These are phyloP conservation scores for Rhizophagus sp. DNA, from an alignment of 192 early-diverging fungal species.

Conservation along the genomic window DNA sequence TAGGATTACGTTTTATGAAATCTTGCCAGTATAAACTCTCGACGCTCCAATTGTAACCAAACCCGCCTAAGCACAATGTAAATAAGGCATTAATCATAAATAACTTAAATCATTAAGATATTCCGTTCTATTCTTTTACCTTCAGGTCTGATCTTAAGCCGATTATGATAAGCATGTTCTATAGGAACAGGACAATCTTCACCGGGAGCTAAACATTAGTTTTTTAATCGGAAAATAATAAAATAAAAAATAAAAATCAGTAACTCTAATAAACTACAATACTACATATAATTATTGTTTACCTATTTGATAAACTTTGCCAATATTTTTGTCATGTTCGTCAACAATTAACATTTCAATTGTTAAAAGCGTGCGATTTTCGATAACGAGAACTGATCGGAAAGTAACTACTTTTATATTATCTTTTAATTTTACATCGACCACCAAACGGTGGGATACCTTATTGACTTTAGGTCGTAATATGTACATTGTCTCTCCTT, in stretches of 20 bases:
- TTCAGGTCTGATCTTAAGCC: slow-evolving; percentile 78
- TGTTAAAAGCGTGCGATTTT: slow-evolving; percentile 76
- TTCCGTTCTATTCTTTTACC: slow-evolving; percentile 37
- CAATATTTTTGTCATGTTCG: slow-evolving; percentile 56
- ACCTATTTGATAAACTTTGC: slow-evolving; percentile 54
- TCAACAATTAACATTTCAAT: slow-evolving; percentile 83
- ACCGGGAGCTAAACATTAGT: slow-evolving; percentile 59
- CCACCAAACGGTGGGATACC: slow-evolving; percentile 80
- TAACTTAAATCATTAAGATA: too few species aligned
- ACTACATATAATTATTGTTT: slow-evolving; percentile 31
- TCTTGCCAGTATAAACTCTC: slow-evolving; percentile 85
- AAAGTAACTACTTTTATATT: slow-evolving; percentile 94
- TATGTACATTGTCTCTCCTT: slow-evolving; percentile 78
- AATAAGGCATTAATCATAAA: too few species aligned
- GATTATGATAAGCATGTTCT: slow-evolving; percentile 77
- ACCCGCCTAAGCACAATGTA: slow-evolving; percentile 45
- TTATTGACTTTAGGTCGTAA: slow-evolving; percentile 80
- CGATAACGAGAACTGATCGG: slow-evolving; percentile 78
- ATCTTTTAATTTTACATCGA: slow-evolving; percentile 83
- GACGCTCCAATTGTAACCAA: slow-evolving; percentile 84
- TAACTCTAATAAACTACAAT: neutral
- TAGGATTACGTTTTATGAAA: slow-evolving; percentile 47
- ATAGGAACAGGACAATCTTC: slow-evolving; percentile 87
- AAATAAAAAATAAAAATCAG: neutral
- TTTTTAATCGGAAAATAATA: too few species aligned